These are phyloP conservation scores for Gossypium australe DNA, from an alignment of 345 rosid species.

Conservation along the genomic window DNA sequence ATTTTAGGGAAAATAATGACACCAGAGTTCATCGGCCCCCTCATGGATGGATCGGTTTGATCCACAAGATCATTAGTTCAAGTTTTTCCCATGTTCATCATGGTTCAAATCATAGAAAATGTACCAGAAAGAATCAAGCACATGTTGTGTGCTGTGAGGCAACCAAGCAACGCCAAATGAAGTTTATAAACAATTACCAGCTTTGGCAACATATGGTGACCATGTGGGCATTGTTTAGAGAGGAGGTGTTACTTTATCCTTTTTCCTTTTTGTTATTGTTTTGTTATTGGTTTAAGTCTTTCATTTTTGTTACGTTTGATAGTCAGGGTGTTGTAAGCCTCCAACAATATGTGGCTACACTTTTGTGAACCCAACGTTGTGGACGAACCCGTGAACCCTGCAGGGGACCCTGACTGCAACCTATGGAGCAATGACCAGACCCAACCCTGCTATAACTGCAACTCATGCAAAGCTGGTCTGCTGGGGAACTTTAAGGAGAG, in stretches of 20 bases:
- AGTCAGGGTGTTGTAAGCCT: constrained; percentile 96
- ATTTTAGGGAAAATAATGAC: not conserved
- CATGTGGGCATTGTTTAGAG: not conserved
- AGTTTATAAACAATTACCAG: constrained; percentile 25
- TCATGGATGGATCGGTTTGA: not conserved
- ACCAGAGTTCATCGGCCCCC: not conserved
- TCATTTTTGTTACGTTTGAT: not conserved
- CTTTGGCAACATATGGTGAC: constrained; percentile 11
- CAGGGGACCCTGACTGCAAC: constrained; percentile 72
- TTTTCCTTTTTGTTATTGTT: not conserved
- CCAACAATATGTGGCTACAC: constrained; percentile 82
- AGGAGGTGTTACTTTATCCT: not conserved
- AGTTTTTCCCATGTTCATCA: not conserved
- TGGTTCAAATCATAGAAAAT: constrained; percentile 7
- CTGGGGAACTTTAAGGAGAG: constrained; percentile 65
- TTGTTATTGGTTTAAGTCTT: not conserved
- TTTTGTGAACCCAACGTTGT: constrained; percentile 68
- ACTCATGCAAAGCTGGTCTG: constrained; percentile 82
- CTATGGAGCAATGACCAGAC: constrained; percentile 78
- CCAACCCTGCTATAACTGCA: constrained; percentile 80
- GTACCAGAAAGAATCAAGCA: not conserved
- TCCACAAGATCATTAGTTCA: not conserved
- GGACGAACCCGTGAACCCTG: constrained; percentile 73
- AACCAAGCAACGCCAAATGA: not conserved
- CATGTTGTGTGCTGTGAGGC: not conserved